Evolutionary conservation across 1,284 basidiomycete genomes (phyloP), one percentile per base, ranked within the genome.

Genomic region (Pseudozyma tsukubaensis): DNA sequence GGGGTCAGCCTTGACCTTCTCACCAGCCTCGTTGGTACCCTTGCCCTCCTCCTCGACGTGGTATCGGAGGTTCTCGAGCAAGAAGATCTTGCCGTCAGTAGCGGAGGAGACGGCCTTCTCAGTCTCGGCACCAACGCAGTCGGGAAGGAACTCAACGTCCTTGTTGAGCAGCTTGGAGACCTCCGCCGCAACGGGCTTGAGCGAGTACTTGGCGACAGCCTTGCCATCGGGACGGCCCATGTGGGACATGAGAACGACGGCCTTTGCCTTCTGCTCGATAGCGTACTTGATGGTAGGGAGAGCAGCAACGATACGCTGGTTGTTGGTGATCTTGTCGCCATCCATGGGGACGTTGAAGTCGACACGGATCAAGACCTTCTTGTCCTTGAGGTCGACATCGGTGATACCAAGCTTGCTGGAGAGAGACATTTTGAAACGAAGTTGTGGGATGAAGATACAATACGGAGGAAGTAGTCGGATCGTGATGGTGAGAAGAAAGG

Each of bases 31-130:
- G 86, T 96, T 93, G 87, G 97, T 96, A 83, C 89, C 89, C 60
- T 92, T 93, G 48, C 94, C 96, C 87, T 99, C 96, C 87, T 99
- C 96, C 85, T 97, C 96, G 76, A 94, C 93, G 87, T 98, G 94
- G 90, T 97, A 99, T 67, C 97, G 93, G 68, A 99, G 88, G 87
- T 99, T 99, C 87, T 99, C 96, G 81, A 99, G 91, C 56, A 99
- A 89, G 86, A 98, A 91, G 60, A 99, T 88, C 75, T 94, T 88
- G 47, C 95, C 94, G 32, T 88, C 83, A 40, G 89, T 84, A 7
- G 92, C 93, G 34, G 86, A 87, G 73, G 89, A 88, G 76, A 97
- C 92, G 55, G 90, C 87, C 83, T 86, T 79, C 86, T 97, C 93
- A 78, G 92, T 90, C 32, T 94, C 91, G 53, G 90, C 86, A 36